A percentile compares a stretch with the other conserved stretches of the same genome.
Conservation (phyloP, 129 eudicot species). For the Saposhnikovia divaricata region DNA sequence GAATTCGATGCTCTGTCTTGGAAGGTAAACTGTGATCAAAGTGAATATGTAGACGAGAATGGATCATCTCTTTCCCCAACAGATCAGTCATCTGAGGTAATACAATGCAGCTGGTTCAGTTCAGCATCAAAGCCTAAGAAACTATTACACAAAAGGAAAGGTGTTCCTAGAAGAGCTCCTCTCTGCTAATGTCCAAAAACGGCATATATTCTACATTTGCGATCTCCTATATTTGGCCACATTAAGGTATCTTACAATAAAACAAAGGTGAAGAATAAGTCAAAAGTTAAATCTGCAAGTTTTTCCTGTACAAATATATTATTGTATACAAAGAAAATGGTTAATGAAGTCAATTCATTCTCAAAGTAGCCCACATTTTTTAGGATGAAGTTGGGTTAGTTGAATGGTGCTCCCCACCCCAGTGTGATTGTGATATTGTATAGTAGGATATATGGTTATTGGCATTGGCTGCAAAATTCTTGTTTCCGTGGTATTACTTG, state of each 20-base stretch:
- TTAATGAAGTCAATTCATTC: conserved; percentile 9
- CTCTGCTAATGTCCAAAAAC: conserved; percentile 18
- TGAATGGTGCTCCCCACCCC: conserved; percentile 11
- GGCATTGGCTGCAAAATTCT: conserved; percentile 9
- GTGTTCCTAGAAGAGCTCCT: conserved; percentile 56
- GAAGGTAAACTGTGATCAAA: conserved; percentile 17
- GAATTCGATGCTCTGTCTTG: conserved; percentile 10
- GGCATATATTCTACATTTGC: background rate
- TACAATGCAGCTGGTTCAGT: conserved; percentile 26
- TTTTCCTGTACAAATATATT: background rate
- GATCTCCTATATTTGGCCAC: background rate
- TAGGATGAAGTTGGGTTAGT: conserved; percentile 15
- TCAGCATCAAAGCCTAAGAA: conserved; percentile 37
- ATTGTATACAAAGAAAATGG: background rate
- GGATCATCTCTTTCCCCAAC: conserved; percentile 30
- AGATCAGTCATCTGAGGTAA: conserved; percentile 31
- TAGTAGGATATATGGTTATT: background rate
- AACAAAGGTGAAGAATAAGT: background rate
- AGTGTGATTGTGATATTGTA: conserved; percentile 4
- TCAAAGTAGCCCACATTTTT: background rate
- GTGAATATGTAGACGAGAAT: conserved; percentile 12
- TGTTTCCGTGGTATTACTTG: background rate
- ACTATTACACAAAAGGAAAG: conserved; percentile 42
- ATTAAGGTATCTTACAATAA: background rate
- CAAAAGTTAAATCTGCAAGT: background rate